Evolutionary conservation across 192 early-diverging fungal species (phyloP).

Genomic region (Coemansia sp.): DNA sequence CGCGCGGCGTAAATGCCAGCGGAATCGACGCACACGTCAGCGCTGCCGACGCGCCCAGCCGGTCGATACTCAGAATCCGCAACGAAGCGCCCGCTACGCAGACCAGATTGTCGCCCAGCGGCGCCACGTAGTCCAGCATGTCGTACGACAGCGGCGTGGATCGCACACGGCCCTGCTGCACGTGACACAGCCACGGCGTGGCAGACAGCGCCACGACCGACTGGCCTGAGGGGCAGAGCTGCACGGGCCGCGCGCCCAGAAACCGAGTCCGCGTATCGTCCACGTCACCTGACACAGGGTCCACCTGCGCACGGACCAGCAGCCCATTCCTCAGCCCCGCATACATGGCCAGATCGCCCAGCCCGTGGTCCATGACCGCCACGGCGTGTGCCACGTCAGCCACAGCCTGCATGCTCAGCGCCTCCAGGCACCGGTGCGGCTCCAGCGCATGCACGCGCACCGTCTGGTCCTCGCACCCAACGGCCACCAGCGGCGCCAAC

Average conservation of each 20-base stretch:
- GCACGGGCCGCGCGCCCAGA: slow-evolving; percentile 83
- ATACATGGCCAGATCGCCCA: slow-evolving; percentile 66
- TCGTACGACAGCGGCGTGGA: slow-evolving; percentile 89
- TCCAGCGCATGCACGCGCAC: slow-evolving; percentile 89
- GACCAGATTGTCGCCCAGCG: slow-evolving; percentile 85
- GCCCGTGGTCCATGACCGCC: slow-evolving; percentile 64
- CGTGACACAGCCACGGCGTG: slow-evolving; percentile 93
- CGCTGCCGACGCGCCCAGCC: slow-evolving; percentile 54
- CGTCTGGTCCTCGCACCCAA: slow-evolving; percentile 90
- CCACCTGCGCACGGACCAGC: slow-evolving; percentile 83
- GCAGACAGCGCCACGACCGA: slow-evolving; percentile 83
- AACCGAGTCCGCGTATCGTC: slow-evolving; percentile 84
- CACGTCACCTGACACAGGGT: slow-evolving; percentile 80
- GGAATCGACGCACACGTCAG: slow-evolving; percentile 64
- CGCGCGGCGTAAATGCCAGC: slow-evolving; percentile 87
- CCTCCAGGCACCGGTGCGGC: slow-evolving; percentile 75
- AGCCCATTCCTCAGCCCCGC: slow-evolving; percentile 92
- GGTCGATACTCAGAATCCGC: slow-evolving; percentile 85
- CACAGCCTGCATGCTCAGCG: slow-evolving; percentile 76
- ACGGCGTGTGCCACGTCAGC: slow-evolving; percentile 73
- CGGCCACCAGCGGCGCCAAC: slow-evolving; percentile 80
- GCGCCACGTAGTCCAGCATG: slow-evolving; percentile 79
- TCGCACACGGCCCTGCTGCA: slow-evolving; percentile 70
- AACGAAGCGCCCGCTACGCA: slow-evolving; percentile 85
- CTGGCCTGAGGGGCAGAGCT: slow-evolving; percentile 72